Evolutionary conservation across 2,329 filamentous ascomycete species (phyloP).

Genomic region (Aureobasidium melanogenum): DNA sequence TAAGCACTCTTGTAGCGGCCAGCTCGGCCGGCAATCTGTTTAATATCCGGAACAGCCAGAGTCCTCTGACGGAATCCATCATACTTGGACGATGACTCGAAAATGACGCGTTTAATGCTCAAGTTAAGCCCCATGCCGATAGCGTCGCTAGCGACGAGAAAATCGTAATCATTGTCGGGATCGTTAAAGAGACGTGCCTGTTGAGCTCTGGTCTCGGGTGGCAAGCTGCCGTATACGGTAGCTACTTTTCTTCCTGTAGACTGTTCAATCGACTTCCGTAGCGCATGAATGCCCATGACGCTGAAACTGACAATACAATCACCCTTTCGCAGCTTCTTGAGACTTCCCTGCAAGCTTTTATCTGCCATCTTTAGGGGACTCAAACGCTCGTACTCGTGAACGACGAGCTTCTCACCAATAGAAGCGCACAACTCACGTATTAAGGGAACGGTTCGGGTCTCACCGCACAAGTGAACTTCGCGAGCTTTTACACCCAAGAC

Average conservation of each 20-base stretch:
- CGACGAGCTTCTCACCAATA: constrained; percentile 70
- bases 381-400: constrained; percentile 77
- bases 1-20: constrained; percentile 72
- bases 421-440: constrained; percentile 68
- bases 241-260: constrained; percentile 72
- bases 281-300: constrained; percentile 66
- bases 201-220: constrained; percentile 83
- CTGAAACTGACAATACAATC: constrained; percentile 88
- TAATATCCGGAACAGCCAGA: constrained; percentile 68
- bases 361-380: constrained; percentile 64
- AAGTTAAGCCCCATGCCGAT: constrained; percentile 97
- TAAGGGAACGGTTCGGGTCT: constrained; percentile 70
- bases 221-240: constrained; percentile 84
- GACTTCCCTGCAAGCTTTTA: constrained; percentile 53
- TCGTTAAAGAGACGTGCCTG: constrained; percentile 94
- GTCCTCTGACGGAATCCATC: constrained; percentile 50
- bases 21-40: constrained; percentile 89
- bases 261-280: constrained; percentile 71
- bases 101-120: constrained; percentile 79
- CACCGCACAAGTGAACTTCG: constrained; percentile 89
- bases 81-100: constrained; percentile 68
- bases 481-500: constrained; percentile 77
- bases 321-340: constrained; percentile 68
- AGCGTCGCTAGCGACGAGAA: constrained; percentile 84
- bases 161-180: constrained; percentile 91